Conservation (phyloP, 2,329 filamentous ascomycete genomes). For the Talaromyces sp. region DNA sequence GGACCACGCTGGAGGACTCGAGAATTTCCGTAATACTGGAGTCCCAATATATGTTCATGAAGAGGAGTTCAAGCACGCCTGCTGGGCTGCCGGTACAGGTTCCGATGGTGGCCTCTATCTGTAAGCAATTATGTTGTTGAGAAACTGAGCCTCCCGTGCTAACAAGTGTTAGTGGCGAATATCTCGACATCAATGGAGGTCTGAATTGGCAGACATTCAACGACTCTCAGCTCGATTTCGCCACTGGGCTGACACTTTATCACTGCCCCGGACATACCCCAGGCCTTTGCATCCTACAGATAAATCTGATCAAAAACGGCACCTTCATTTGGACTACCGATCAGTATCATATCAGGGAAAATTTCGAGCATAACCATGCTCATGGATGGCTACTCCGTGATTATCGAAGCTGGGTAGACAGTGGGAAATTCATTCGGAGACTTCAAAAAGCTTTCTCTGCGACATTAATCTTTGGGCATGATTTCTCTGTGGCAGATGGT, state of each 20-base stretch:
- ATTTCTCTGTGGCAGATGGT: no score
- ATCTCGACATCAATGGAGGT: conserved; percentile 27
- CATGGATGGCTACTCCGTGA: conserved; percentile 37
- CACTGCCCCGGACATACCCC: conserved; percentile 36
- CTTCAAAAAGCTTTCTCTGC: conserved; percentile 29
- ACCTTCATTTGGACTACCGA: conserved; percentile 41
- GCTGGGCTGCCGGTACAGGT: conserved; percentile 41
- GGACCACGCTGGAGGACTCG: conserved; percentile 46
- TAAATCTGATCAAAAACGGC: conserved; percentile 32
- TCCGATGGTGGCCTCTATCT: conserved; percentile 40
- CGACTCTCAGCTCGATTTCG: conserved; percentile 37
- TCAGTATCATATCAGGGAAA: conserved; percentile 38
- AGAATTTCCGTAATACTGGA: conserved; percentile 41
- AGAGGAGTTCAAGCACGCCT: conserved; percentile 44
- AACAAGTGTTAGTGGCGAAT: no score
- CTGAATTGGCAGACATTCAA: conserved; percentile 44
- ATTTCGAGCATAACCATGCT: conserved; percentile 31
- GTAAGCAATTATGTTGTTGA: no score
- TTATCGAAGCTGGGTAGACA: conserved; percentile 34
- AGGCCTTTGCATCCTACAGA: conserved; percentile 33
- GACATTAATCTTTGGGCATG: conserved; percentile 13
- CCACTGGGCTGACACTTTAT: conserved; percentile 35
- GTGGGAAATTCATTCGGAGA: conserved; percentile 30
- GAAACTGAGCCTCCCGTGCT: no score
- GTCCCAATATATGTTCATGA: conserved; percentile 47